Percentiles rank a stretch among this genome's conserved stretches.
Conservation (phyloP, 371 early-diverging fungal species). For the Choanephora cucurbitarum region DNA sequence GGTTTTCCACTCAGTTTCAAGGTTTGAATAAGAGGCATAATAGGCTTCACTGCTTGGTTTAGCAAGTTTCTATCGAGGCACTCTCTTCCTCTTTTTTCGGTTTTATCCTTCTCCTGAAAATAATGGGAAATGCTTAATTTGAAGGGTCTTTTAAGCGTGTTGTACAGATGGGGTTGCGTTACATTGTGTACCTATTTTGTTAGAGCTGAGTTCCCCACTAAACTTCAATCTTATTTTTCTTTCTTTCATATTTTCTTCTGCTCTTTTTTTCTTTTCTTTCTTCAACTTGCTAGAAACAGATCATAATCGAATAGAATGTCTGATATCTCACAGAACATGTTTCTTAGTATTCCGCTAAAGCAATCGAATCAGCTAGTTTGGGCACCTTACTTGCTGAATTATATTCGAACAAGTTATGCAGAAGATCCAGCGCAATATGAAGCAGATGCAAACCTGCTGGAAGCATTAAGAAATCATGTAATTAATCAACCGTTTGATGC, state of each 20-base stretch:
- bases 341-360: slow-evolving; percentile 21
- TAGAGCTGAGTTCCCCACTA: background rate
- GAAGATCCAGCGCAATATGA: slow-evolving; percentile 39
- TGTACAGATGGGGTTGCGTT: no score
- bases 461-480: slow-evolving; percentile 29
- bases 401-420: slow-evolving; percentile 44
- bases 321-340: slow-evolving; percentile 2
- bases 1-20: no score
- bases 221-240: slow-evolving; percentile 13
- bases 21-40: no score
- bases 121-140: no score
- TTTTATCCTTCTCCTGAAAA: no score
- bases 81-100: no score
- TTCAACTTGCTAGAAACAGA: background rate
- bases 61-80: no score
- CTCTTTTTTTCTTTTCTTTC: no score
- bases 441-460: slow-evolving; percentile 30
- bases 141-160: no score
- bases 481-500: slow-evolving; percentile 13
- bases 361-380: slow-evolving; percentile 29
- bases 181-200: no score
- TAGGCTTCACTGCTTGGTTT: no score
- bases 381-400: slow-evolving; percentile 31
- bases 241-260: slow-evolving; percentile 10
- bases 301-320: background rate